These are phyloP conservation scores for Stygiomarasmius scandens DNA, from an alignment of 1,284 basidiomycete species.

Conservation along the genomic window DNA sequence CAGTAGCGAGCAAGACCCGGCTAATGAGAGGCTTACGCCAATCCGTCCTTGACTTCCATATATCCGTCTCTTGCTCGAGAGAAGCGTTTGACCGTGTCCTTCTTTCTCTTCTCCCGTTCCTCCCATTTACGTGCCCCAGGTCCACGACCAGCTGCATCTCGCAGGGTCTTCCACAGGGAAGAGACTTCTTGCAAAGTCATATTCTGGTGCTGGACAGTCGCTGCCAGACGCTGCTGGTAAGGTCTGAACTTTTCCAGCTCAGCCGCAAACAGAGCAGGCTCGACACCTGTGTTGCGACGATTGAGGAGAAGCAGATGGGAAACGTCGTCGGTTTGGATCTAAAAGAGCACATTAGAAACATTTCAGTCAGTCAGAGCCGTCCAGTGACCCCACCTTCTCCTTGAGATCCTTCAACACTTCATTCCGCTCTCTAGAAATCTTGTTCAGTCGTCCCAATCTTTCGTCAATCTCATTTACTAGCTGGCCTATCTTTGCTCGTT, in stretches of 20 bases:
- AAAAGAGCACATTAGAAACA: background rate
- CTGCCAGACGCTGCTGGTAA: constrained; percentile 80
- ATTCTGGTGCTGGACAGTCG: constrained; percentile 81
- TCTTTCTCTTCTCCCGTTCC: constrained; percentile 76
- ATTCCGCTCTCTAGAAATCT: constrained; percentile 83
- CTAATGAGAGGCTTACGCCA: constrained; percentile 59
- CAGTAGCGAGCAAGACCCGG: constrained; percentile 10
- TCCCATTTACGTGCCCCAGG: constrained; percentile 79
- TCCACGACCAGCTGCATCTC: constrained; percentile 71
- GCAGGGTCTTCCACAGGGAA: constrained; percentile 69
- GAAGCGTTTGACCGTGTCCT: constrained; percentile 74
- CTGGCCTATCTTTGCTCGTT: constrained; percentile 66
- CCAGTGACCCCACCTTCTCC: constrained; percentile 67
- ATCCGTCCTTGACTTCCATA: constrained; percentile 84
- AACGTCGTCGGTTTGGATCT: constrained; percentile 96
- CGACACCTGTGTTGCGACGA: constrained; percentile 81
- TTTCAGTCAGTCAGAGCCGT: too few relatives aligned
- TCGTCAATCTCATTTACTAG: constrained; percentile 82
- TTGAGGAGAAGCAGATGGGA: constrained; percentile 94
- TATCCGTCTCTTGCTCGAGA: constrained; percentile 79
- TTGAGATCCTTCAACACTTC: constrained; percentile 93
- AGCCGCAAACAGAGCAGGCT: constrained; percentile 86
- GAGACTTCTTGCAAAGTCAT: constrained; percentile 71
- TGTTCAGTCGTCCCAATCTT: constrained; percentile 71
- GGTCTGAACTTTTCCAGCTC: constrained; percentile 96